phyloP scores from a whole-genome alignment of 2,329 filamentous ascomycete genomes.

The Colletotrichum tropicicola region DNA sequence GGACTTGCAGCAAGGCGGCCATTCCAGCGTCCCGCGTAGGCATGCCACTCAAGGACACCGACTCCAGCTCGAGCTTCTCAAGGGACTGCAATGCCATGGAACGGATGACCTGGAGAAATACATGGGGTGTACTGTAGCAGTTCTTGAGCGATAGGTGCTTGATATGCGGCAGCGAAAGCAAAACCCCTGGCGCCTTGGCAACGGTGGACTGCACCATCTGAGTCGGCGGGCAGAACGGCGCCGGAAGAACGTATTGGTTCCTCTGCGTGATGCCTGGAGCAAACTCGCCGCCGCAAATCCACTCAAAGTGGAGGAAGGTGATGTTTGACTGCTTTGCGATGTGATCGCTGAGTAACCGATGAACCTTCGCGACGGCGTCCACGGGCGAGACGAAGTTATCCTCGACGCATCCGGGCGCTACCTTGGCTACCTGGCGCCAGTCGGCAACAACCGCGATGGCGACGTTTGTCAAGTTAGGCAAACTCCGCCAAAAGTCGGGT shows the following conservation, averaged over 20 bases:
- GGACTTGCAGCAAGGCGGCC: conserved; percentile 31
- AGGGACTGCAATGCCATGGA: conserved; percentile 57
- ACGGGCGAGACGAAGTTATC: conserved; percentile 60
- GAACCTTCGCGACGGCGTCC: conserved; percentile 59
- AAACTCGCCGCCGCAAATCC: conserved; percentile 74
- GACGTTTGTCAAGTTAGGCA: conserved; percentile 63
- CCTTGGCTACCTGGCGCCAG: conserved; percentile 68
- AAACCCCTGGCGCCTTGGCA: conserved; percentile 42
- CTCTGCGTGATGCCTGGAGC: conserved; percentile 68
- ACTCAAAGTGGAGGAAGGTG: conserved; percentile 70
- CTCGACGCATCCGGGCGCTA: conserved; percentile 59
- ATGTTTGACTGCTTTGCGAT: conserved; percentile 60
- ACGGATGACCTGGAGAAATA: conserved; percentile 61
- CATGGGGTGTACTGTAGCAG: conserved; percentile 71
- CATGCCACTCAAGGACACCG: conserved; percentile 69
- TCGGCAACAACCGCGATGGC: conserved; percentile 71
- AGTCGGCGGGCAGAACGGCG: conserved; percentile 53
- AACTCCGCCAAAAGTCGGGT: conserved; percentile 67
- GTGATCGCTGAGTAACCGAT: conserved; percentile 58
- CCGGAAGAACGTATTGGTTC: conserved; percentile 70
- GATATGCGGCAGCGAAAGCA: conserved; percentile 65
- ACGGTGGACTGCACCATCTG: conserved; percentile 40
- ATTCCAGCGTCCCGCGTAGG: conserved; percentile 34
- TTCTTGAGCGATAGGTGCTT: conserved; percentile 71
- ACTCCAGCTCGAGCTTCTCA: conserved; percentile 66